Evolutionary conservation across 306 rosid genomes (phyloP).

Genomic region (Prunus padus): DNA sequence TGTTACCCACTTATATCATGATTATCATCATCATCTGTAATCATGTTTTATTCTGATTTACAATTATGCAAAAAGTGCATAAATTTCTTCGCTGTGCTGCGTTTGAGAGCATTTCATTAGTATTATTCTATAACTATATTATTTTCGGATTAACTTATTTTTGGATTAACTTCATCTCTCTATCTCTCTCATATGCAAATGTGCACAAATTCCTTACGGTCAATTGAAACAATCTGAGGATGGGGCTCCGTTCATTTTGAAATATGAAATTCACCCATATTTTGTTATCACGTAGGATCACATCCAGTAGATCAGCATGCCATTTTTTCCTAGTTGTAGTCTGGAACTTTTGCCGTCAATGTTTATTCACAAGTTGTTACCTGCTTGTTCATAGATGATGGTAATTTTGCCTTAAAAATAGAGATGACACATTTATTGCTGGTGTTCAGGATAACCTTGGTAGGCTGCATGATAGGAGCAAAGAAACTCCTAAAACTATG

Average conservation of each 20-base stretch:
- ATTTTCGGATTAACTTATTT: neutral
- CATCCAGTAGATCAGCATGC: neutral
- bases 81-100: neutral
- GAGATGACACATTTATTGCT: slow-evolving; percentile 15
- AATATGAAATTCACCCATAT: neutral
- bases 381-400: neutral
- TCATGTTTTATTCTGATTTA: neutral
- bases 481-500: slow-evolving; percentile 77
- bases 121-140: neutral
- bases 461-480: slow-evolving; percentile 76
- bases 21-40: neutral
- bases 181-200: neutral
- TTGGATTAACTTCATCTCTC: neutral
- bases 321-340: neutral
- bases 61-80: neutral
- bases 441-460: slow-evolving; percentile 70
- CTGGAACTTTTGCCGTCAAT: neutral
- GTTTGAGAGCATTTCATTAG: neutral
- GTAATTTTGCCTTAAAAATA: slow-evolving; percentile 1
- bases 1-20: neutral
- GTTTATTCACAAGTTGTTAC: neutral
- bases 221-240: neutral
- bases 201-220: too few relatives aligned
- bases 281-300: neutral
- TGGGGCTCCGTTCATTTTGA: slow-evolving; percentile 1